Conservation (phyloP, 177 flowering plant species). For the Vitis hybrid region DNA sequence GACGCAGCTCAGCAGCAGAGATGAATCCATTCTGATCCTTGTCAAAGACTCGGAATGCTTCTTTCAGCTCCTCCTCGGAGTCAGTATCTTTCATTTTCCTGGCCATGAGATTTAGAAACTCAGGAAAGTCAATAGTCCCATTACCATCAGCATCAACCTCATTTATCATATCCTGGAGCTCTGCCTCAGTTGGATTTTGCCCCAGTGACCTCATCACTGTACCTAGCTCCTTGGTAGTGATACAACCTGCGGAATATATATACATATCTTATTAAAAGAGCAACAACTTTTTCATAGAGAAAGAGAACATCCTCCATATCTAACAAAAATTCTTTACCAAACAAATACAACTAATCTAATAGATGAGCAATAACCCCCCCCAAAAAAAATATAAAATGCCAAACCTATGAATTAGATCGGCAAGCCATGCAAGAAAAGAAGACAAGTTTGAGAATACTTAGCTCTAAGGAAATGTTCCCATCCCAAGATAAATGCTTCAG, state of each 20-base stretch:
- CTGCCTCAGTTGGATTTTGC: constrained; percentile 92
- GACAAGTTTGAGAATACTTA: too few relatives aligned
- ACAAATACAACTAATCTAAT: too few relatives aligned
- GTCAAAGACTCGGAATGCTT: constrained; percentile 90
- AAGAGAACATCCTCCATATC: too few relatives aligned
- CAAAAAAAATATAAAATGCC: too few relatives aligned
- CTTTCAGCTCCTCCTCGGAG: constrained; percentile 92
- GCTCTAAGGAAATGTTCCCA: too few relatives aligned
- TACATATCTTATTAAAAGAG: too few relatives aligned
- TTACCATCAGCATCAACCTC: constrained; percentile 93
- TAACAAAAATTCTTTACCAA: too few relatives aligned
- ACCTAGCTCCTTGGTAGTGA: constrained; percentile 88
- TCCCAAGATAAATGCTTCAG: too few relatives aligned
- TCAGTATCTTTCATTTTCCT: constrained; percentile 92
- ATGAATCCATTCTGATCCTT: constrained; percentile 95
- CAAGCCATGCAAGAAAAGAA: too few relatives aligned
- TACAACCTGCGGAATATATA: constrained; percentile 52
- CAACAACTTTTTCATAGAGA: too few relatives aligned
- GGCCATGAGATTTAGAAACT: constrained; percentile 90
- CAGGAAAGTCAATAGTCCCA: constrained; percentile 90
- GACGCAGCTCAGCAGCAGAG: constrained; percentile 95
- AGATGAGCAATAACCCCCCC: too few relatives aligned
- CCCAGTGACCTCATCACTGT: constrained; percentile 89
- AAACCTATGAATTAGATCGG: too few relatives aligned
- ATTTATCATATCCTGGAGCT: constrained; percentile 91